phyloP scores from a whole-genome alignment of 176 grass and related monocot genomes.

The Secale cereale region DNA sequence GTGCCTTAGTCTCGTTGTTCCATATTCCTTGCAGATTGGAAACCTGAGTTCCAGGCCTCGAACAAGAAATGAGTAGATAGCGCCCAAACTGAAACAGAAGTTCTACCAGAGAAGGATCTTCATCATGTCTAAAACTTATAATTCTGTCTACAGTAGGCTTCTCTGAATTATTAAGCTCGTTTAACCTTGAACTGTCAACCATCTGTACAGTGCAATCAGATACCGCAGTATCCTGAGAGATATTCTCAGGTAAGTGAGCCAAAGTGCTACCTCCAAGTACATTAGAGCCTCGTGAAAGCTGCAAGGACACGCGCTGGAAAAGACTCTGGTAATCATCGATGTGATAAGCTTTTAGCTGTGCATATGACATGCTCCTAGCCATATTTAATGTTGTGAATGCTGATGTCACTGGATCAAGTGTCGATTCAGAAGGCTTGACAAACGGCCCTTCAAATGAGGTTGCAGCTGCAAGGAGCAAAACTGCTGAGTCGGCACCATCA shows the following conservation, averaged over 20 bases:
- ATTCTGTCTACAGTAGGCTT: conserved; percentile 75
- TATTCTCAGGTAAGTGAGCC: conserved; percentile 11
- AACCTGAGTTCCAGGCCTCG: conserved; percentile 77
- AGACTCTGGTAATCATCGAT: conserved; percentile 83
- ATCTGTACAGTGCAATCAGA: conserved; percentile 9
- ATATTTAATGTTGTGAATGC: conserved; percentile 40
- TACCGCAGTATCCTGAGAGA: conserved; percentile 11
- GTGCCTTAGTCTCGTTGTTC: conserved; percentile 59
- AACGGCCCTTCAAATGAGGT: conserved; percentile 82
- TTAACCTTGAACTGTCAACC: not conserved
- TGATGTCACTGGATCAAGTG: conserved; percentile 44
- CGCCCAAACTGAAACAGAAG: conserved; percentile 91
- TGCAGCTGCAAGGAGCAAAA: conserved; percentile 72
- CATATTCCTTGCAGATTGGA: conserved; percentile 94
- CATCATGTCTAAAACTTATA: conserved; percentile 69
- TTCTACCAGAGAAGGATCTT: conserved; percentile 83
- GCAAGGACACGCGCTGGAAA: conserved; percentile 73
- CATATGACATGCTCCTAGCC: conserved; percentile 62
- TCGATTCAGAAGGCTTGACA: conserved; percentile 64
- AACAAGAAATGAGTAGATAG: conserved; percentile 90
- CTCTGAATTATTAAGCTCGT: conserved; percentile 3
- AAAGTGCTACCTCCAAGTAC: conserved; percentile 7
- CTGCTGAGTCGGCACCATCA: conserved; percentile 67
- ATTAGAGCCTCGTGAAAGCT: conserved; percentile 53
- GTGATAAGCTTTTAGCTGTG: conserved; percentile 71